Base-by-base conservation (phyloP, 306 rosid species). In the Corylus americana region DNA sequence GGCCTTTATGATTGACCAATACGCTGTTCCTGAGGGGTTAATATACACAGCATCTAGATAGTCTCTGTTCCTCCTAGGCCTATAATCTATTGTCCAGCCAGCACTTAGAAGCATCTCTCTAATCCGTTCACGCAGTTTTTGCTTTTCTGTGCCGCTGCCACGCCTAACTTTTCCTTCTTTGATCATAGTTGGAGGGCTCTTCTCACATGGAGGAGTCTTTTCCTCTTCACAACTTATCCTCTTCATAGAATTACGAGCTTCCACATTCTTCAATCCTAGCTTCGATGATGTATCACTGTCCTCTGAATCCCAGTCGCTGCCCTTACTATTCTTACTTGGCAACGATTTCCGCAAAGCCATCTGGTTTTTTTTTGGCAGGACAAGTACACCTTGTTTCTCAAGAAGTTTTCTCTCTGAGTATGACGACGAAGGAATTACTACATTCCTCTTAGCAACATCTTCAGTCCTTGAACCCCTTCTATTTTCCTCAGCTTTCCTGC, bases 1-100 rank as follows among this genome's bases (percentile, higher is more conserved):
- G 76, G 98, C 98, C 87, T 94, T 94, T 79, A 94, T 92, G 84
- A 94, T 94, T 54, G 98, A 94, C 98, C 98, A 94, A 83, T 94
- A 94, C 20, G 98, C 98, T 63, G 98, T 94, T 75, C 98, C 98
- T 1, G 81, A 66, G 9, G 94, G 92, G 84, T 91, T 92, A 73
- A 94, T 91, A 82, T 94, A 94, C 79, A 94, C 98, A 18, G 98
- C 98, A 87, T 94, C 98, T 49, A 94, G 90, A 76, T 94, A 94
- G 88, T 94, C 98, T 85, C 98, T 89, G 77, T 94, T 94, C 87
- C 97, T 87, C 79, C 98, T 87, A 72, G 98, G 98, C 73, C 98
- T 89, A 82, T 94, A 94, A 80, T 94, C 98, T 54, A 94, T 94
- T 16, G 89, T 91, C 98, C 98, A 94, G 73, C 97, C 97, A 59